A percentile compares a stretch with the other conserved stretches of the same genome.
phyloP scores from a whole-genome alignment of 352 stramenopile species.

The Pythium chondricola region DNA sequence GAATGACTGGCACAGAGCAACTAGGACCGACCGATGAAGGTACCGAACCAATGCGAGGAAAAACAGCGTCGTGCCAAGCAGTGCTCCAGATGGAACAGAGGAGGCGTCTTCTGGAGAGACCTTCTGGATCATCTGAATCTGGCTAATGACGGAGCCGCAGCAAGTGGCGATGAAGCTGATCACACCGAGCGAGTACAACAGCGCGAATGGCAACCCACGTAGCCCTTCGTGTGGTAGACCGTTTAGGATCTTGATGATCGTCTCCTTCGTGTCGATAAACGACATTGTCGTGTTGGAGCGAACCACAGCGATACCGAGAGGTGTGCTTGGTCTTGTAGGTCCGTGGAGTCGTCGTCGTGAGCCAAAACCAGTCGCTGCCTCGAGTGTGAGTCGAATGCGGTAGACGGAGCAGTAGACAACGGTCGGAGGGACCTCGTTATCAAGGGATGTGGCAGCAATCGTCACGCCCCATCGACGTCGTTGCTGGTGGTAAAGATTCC shows the following conservation, averaged over 20 bases:
- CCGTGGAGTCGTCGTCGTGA: not conserved
- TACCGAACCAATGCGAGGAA: conserved; percentile 9
- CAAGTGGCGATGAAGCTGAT: conserved; percentile 12
- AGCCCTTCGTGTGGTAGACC: conserved; percentile 1
- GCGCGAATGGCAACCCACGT: not conserved
- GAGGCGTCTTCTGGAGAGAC: not conserved
- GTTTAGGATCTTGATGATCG: not conserved
- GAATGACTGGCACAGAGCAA: conserved; percentile 14
- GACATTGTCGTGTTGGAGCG: conserved; percentile 10
- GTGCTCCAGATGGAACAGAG: conserved; percentile 1
- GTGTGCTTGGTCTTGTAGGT: not conserved
- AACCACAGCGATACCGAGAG: conserved; percentile 3
- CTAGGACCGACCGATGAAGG: conserved; percentile 19
- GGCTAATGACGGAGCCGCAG: conserved; percentile 8
- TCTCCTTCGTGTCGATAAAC: conserved; percentile 11
- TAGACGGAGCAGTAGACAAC: conserved; percentile 17
- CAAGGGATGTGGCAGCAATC: not conserved
- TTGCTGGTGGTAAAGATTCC: conserved; percentile 11
- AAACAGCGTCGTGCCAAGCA: conserved; percentile 13
- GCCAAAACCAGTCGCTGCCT: not conserved
- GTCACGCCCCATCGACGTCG: not conserved
- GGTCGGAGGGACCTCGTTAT: too few relatives aligned
- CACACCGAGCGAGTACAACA: conserved; percentile 11
- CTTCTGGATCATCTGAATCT: conserved; percentile 1
- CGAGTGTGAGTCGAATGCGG: conserved; percentile 13